A percentile compares a stretch with the other conserved stretches of the same genome.
Conservation (phyloP, 1,284 basidiomycete species). For the Ganoderma leucocontextum region DNA sequence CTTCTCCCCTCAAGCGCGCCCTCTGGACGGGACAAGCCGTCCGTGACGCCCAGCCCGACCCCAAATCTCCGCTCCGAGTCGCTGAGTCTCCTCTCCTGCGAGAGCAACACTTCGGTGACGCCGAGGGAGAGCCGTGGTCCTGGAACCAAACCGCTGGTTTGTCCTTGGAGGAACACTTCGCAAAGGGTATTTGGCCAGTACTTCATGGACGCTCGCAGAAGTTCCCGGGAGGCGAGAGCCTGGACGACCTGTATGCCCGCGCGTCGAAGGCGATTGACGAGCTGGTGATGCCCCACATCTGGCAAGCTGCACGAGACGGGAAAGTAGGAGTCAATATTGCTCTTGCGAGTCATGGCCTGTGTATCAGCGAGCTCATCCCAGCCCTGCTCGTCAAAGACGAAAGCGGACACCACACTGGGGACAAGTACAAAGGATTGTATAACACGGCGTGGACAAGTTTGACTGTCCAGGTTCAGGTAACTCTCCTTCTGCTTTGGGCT, state of each 20-base stretch:
- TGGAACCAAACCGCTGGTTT: slow-evolving; percentile 43
- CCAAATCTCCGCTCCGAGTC: slow-evolving; percentile 66
- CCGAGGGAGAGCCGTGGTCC: slow-evolving; percentile 70
- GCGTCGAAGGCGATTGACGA: slow-evolving; percentile 67
- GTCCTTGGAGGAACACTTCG: slow-evolving; percentile 59
- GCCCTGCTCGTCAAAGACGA: slow-evolving; percentile 55
- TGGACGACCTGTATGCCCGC: slow-evolving; percentile 71
- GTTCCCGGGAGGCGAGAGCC: slow-evolving; percentile 80
- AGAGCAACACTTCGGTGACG: slow-evolving; percentile 79
- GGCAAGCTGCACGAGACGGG: slow-evolving; percentile 48
- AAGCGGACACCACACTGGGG: slow-evolving; percentile 39
- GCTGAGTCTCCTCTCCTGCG: slow-evolving; percentile 60
- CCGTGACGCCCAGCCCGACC: slow-evolving; percentile 55
- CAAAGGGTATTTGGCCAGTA: slow-evolving; percentile 59
- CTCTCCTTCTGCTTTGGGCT: not conserved
- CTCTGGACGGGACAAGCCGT: slow-evolving; percentile 74
- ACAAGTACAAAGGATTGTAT: slow-evolving; percentile 59
- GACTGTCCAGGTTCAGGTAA: slow-evolving; percentile 56
- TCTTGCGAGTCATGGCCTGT: slow-evolving; percentile 84
- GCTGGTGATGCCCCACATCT: slow-evolving; percentile 68
- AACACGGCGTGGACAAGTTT: slow-evolving; percentile 81
- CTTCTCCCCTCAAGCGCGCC: slow-evolving; percentile 85
- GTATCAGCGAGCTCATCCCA: slow-evolving; percentile 71
- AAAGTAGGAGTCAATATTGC: slow-evolving; percentile 63
- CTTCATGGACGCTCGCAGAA: slow-evolving; percentile 56